Evolutionary conservation across 2,329 filamentous ascomycete genomes (phyloP).

Genomic region (Aspergillus fischeri): DNA sequence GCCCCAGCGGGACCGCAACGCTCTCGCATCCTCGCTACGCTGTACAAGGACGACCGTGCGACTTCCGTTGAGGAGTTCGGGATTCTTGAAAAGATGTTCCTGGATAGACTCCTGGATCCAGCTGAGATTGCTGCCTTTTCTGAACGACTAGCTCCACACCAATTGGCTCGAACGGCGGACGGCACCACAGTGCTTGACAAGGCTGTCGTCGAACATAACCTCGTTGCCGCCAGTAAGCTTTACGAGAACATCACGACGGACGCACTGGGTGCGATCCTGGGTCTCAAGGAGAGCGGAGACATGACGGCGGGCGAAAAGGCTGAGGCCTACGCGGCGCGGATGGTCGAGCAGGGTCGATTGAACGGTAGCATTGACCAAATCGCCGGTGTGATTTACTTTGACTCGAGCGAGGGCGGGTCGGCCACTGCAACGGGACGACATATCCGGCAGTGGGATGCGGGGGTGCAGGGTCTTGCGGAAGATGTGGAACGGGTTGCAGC

Average conservation of each 20-base stretch:
- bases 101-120: constrained; percentile 76
- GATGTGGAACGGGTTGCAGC: constrained; percentile 85
- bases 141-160: constrained; percentile 74
- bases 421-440: constrained; percentile 67
- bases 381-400: constrained; percentile 81
- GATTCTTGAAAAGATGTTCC: constrained; percentile 96
- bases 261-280: constrained; percentile 71
- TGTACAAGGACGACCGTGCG: constrained; percentile 92
- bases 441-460: constrained; percentile 81
- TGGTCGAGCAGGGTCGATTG: constrained; percentile 92
- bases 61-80: constrained; percentile 70
- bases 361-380: constrained; percentile 93
- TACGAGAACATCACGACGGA: constrained; percentile 75
- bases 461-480: constrained; percentile 80
- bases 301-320: constrained; percentile 63
- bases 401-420: constrained; percentile 59
- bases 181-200: constrained; percentile 89
- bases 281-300: constrained; percentile 54
- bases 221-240: constrained; percentile 76
- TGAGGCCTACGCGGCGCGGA: constrained; percentile 85
- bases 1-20: constrained; percentile 85
- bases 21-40: constrained; percentile 70
- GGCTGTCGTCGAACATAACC: constrained; percentile 93
- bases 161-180: constrained; percentile 83
- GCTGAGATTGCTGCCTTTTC: constrained; percentile 86